Conservation (phyloP, 2,329 filamentous ascomycete genomes). For the Diaporthe velutina region DNA sequence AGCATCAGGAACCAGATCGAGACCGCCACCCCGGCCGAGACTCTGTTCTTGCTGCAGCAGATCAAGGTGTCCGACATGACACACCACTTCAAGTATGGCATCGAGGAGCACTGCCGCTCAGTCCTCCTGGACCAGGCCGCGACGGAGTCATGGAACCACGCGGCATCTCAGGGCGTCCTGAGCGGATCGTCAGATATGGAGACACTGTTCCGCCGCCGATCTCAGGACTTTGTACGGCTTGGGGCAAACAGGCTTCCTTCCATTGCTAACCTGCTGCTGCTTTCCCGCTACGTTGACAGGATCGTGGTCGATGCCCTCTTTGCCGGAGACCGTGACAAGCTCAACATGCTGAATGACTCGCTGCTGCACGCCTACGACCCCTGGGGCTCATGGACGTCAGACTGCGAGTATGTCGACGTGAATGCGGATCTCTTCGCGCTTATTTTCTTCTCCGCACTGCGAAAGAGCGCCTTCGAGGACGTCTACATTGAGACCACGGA, state of each 20-base stretch:
- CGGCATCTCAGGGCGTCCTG: conserved; percentile 45
- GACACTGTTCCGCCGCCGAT: conserved; percentile 46
- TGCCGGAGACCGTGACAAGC: conserved; percentile 46
- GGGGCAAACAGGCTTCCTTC: conserved; percentile 45
- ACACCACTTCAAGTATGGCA: conserved; percentile 45
- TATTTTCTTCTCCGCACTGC: conserved; percentile 68
- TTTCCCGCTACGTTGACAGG: conserved; percentile 45
- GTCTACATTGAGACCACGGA: conserved; percentile 74
- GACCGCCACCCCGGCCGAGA: conserved; percentile 47
- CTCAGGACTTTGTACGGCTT: conserved; percentile 43
- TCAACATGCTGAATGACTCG: conserved; percentile 53
- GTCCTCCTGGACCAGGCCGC: conserved; percentile 47
- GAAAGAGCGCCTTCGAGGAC: conserved; percentile 70
- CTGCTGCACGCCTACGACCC: conserved; percentile 51
- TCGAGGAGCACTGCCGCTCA: conserved; percentile 45
- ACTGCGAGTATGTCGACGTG: conserved; percentile 53
- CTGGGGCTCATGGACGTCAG: conserved; percentile 38
- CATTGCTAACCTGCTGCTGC: conserved; percentile 43
- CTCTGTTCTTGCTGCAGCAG: conserved; percentile 49
- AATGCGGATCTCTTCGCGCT: conserved; percentile 68
- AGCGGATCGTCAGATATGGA: conserved; percentile 45
- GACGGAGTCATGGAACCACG: conserved; percentile 45
- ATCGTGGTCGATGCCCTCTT: conserved; percentile 48
- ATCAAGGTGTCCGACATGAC: conserved; percentile 45
- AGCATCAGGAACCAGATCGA: conserved; percentile 48